Evolutionary conservation across 2,329 filamentous ascomycete species (phyloP), one percentile per base, ranked within the genome.

Genomic region (Pyrenochaeta sp.): DNA sequence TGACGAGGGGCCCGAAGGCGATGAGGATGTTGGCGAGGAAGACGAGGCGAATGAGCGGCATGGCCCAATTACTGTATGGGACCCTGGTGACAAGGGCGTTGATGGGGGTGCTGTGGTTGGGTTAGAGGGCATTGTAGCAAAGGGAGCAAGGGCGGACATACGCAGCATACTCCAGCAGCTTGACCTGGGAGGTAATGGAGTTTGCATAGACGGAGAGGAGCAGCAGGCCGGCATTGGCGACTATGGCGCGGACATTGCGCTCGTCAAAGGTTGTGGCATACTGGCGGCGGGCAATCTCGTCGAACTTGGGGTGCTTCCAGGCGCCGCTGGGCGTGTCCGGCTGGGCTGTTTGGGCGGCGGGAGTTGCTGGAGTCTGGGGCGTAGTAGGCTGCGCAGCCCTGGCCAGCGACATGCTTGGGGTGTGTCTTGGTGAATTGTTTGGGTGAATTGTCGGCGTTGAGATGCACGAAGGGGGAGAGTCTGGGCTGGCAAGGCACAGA

Each of bases 301-400:
- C 82, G 54, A 96, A 81, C 52, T 87, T 85, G 22, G 94, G 94
- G 70, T 99, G 94, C 64, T 86, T 84, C 93, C 94, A 99, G 66
- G 86, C 90, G 41, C 93, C 92, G 6, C 89, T 67, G 3, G 75
- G 69, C 7, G 71, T 69, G 38, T 55, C 42, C 8, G 61, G 48
- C 30, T 61, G 50, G n/a, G 46, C 41, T 17, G 45, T 54, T 36
- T 67, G 67, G 2, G 58, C 53, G 10, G 60, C 44, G 2, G 65
- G 63, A 5, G 62, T 65, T 2, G 58, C 29, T 2, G 58, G 58
- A 6, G 57, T 55, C 17, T 54, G 44, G 7, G 64, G 63, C 13
- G 57, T 60, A 2, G 58, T 44, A 13, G 60, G 49, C 26, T 53
- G 48, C 15, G 57, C 47, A 34, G 50, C 26, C 11, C 51, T 41